Evolutionary conservation across 2,329 filamentous ascomycete genomes (phyloP).

Genomic region (Ophiostoma australiae): DNA sequence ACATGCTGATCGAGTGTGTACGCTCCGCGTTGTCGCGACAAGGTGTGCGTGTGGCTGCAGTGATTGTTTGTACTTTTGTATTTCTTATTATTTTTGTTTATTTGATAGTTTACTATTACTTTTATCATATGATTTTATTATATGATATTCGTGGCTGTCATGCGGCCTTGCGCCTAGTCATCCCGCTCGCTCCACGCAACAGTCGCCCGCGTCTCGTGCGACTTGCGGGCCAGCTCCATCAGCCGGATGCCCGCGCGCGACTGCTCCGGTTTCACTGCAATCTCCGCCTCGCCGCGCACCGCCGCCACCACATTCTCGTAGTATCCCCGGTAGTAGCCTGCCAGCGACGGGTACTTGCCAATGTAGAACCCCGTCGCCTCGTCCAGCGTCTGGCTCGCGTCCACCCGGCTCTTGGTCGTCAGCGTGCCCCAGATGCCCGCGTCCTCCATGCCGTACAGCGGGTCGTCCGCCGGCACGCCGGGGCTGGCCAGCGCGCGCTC

Average conservation of each 20-base stretch:
- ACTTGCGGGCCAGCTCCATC: conserved; percentile 41
- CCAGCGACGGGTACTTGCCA: conserved; percentile 37
- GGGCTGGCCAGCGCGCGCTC: conserved; percentile 29
- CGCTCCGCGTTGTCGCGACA: background rate
- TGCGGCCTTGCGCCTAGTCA: background rate
- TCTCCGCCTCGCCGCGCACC: conserved; percentile 37
- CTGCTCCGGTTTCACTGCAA: conserved; percentile 38
- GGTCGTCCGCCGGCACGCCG: conserved; percentile 24
- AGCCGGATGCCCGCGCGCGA: conserved; percentile 38
- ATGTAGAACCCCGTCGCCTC: conserved; percentile 34
- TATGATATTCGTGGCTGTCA: no score
- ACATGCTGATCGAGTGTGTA: background rate
- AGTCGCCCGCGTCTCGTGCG: conserved; percentile 23
- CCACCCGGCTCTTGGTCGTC: conserved; percentile 30
- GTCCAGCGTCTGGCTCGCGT: conserved; percentile 33
- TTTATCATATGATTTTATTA: background rate
- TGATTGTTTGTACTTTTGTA: background rate
- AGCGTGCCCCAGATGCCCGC: conserved; percentile 36
- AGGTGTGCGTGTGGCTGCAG: background rate
- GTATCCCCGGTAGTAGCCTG: conserved; percentile 38
- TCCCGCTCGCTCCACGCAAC: conserved; percentile 23
- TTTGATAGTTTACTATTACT: background rate
- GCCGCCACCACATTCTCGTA: conserved; percentile 41
- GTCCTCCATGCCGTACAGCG: conserved; percentile 36
- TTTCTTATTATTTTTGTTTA: background rate